Percentiles rank a stretch among this genome's conserved stretches.
These are phyloP conservation scores for Carallia pectinifolia DNA, from an alignment of 345 rosid species.

Conservation along the genomic window DNA sequence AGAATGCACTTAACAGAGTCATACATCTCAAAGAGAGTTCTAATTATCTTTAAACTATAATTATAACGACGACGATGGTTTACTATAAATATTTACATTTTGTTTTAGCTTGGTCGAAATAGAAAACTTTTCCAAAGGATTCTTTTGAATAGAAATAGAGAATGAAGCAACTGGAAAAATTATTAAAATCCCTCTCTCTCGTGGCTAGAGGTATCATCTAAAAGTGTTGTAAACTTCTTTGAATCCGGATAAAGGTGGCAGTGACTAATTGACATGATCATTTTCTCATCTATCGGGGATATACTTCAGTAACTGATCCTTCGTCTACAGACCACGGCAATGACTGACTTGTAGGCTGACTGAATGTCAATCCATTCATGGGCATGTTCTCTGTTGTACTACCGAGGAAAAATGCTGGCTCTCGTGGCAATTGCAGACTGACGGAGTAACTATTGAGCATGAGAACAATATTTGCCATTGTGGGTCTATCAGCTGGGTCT, in stretches of 20 bases:
- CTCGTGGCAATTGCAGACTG: conserved; percentile 13
- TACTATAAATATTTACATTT: no score
- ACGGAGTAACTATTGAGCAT: conserved; percentile 30
- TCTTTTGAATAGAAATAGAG: no score
- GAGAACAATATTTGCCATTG: conserved; percentile 25
- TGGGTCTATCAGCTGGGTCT: conserved; percentile 26
- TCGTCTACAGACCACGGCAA: conserved; percentile 31
- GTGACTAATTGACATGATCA: not conserved
- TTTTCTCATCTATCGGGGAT: conserved; percentile 29
- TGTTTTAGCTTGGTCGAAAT: no score
- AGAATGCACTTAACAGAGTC: no score
- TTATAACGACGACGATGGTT: no score
- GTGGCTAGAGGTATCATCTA: no score
- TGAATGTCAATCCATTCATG: not conserved
- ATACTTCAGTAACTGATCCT: conserved; percentile 30
- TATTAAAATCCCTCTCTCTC: no score
- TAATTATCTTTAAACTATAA: no score
- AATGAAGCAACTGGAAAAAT: no score
- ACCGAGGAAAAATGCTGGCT: conserved; percentile 26
- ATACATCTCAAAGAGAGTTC: no score
- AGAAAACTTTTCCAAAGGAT: no score
- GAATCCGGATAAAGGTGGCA: not conserved
- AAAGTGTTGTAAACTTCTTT: not conserved
- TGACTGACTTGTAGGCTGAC: conserved; percentile 27
- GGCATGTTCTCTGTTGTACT: not conserved